Evolutionary conservation across 306 rosid genomes (phyloP).

Genomic region (Rosa persica): DNA sequence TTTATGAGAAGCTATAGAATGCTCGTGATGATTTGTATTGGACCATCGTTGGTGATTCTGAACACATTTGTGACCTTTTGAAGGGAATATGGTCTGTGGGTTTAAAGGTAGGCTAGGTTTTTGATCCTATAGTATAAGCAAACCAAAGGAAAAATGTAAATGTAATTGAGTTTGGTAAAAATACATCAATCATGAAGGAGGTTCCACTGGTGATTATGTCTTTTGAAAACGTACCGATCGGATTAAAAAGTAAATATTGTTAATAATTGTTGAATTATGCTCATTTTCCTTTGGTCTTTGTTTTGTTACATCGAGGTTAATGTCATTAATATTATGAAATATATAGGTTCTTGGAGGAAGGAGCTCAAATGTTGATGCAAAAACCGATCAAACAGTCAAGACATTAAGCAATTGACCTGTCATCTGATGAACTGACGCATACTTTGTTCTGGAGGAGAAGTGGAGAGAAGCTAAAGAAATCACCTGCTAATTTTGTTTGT

Average conservation of each 20-base stretch:
- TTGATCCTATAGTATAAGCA: neutral
- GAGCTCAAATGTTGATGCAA: slow-evolving; percentile 90
- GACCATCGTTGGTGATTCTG: neutral
- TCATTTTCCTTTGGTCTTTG: neutral
- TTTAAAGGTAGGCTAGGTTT: neutral
- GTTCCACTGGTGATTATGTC: too few species aligned
- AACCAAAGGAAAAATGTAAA: neutral
- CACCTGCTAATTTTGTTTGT: too few species aligned
- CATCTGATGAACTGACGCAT: slow-evolving; percentile 56
- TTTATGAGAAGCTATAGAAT: neutral
- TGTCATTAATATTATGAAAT: neutral
- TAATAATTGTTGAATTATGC: neutral
- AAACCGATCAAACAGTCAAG: slow-evolving; percentile 88
- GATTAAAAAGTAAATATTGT: neutral
- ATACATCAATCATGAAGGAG: too few species aligned
- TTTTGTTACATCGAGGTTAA: neutral
- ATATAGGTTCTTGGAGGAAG: slow-evolving; percentile 81
- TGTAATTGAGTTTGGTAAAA: neutral
- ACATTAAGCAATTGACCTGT: slow-evolving; percentile 64
- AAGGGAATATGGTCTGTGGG: neutral
- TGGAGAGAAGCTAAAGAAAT: neutral
- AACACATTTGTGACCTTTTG: neutral
- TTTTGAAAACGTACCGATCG: too few species aligned
- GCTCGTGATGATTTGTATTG: neutral
- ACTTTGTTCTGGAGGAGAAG: neutral